Conservation (phyloP, 352 stramenopile species). For the Peronospora destructor region DNA sequence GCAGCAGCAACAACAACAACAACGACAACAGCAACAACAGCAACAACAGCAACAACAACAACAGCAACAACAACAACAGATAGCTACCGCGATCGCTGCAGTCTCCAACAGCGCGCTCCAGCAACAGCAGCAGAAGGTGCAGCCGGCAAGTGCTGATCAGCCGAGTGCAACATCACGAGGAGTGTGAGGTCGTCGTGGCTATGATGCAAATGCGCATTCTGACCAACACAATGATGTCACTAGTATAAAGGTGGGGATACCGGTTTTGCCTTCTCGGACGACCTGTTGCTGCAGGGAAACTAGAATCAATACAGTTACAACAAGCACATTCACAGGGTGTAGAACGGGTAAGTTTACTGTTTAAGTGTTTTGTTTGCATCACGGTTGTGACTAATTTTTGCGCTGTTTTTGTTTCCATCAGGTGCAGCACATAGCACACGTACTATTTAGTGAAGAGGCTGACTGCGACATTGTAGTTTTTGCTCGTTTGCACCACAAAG, state of each 20-base stretch:
- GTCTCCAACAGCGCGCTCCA: constrained; percentile 19
- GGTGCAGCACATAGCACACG: constrained; percentile 16
- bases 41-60: constrained; percentile 44
- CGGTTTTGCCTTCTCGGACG: constrained; percentile 29
- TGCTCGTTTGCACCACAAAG: constrained; percentile 12
- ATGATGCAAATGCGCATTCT: constrained; percentile 10
- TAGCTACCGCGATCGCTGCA: constrained; percentile 33
- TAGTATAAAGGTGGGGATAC: constrained; percentile 22
- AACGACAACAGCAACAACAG: constrained; percentile 46
- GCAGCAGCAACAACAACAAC: constrained; percentile 46
- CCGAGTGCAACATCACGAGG: constrained; percentile 23
- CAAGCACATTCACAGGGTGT: constrained; percentile 8
- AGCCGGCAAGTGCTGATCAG: constrained; percentile 13
- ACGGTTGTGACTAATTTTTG: constrained; percentile 10
- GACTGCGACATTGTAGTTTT: constrained; percentile 19
- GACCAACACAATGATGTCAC: constrained; percentile 27
- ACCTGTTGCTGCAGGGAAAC: constrained; percentile 26
- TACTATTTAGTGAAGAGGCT: constrained; percentile 21
- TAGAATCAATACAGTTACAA: neutral
- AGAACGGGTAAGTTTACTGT: constrained; percentile 12
- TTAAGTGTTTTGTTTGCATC: neutral
- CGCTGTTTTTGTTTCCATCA: constrained; percentile 2
- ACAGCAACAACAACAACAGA: constrained; percentile 42
- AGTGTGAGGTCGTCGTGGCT: constrained; percentile 19
- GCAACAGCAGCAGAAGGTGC: constrained; percentile 30